These are phyloP conservation scores for Paecilomyces sp. DNA, from an alignment of 2,329 filamentous ascomycete genomes.

Conservation along the genomic window DNA sequence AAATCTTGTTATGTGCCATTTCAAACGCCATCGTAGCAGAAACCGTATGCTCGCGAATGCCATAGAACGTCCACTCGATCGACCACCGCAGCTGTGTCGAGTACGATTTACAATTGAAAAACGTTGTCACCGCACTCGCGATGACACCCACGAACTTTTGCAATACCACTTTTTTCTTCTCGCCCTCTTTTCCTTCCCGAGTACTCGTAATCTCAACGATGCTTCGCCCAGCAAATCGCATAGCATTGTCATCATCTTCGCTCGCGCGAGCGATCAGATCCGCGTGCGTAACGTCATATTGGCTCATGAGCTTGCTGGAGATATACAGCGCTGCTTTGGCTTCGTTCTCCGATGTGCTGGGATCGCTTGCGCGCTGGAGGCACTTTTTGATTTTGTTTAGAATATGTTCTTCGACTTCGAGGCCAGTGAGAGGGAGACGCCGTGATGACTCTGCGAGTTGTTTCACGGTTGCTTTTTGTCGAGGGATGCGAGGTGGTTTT, in stretches of 20 bases:
- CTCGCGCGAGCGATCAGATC: conserved; percentile 4
- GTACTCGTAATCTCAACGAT: conserved; percentile 5
- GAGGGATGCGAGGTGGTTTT: not conserved
- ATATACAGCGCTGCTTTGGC: not conserved
- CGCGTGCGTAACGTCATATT: conserved; percentile 9
- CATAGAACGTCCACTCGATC: conserved; percentile 14
- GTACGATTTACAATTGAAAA: conserved; percentile 9
- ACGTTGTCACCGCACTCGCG: conserved; percentile 2
- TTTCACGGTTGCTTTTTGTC: not conserved
- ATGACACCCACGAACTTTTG: conserved; percentile 3
- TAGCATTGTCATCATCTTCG: not conserved
- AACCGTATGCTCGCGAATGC: conserved; percentile 15
- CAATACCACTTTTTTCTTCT: not conserved
- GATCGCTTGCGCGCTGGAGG: not conserved
- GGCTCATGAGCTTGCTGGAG: conserved; percentile 3
- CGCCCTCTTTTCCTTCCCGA: not conserved
- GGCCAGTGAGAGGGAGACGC: no score
- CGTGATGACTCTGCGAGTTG: not conserved
- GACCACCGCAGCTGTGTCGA: conserved; percentile 1
- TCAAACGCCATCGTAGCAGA: conserved; percentile 16
- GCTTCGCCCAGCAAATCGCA: conserved; percentile 1
- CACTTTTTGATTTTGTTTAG: not conserved
- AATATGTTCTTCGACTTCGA: not conserved
- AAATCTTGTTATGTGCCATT: conserved; percentile 6
- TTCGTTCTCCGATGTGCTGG: not conserved